Evolutionary conservation across 352 stramenopile species (phyloP).

Genomic region (Phytophthora ramorum): DNA sequence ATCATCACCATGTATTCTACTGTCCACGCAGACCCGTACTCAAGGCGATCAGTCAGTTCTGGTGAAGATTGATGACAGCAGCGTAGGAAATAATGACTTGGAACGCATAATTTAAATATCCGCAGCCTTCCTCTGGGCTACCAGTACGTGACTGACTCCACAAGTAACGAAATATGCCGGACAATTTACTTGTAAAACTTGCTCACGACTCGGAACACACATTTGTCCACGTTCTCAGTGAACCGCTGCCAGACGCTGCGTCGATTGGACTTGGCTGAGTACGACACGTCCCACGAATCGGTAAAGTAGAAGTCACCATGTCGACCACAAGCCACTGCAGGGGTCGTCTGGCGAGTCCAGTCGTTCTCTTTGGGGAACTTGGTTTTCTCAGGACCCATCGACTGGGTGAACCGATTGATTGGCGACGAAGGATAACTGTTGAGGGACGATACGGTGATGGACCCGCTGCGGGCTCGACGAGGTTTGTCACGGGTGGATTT

Average conservation of each 20-base stretch:
- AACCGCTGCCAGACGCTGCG: constrained; percentile 34
- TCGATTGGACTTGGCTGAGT: constrained; percentile 33
- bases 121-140: constrained; percentile 23
- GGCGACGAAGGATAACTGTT: constrained; percentile 16
- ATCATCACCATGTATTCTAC: too few relatives aligned
- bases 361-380: constrained; percentile 5
- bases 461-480: constrained; percentile 30
- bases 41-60: too few relatives aligned
- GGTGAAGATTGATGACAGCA: too few relatives aligned
- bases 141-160: background rate
- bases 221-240: constrained; percentile 37
- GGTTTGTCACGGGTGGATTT: constrained; percentile 12
- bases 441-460: constrained; percentile 26
- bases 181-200: constrained; percentile 41
- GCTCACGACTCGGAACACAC: constrained; percentile 33
- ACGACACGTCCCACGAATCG: constrained; percentile 15
- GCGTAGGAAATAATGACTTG: too few relatives aligned
- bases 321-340: constrained; percentile 18
- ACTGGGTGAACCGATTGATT: constrained; percentile 33
- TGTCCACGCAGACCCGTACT: too few relatives aligned
- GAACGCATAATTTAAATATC: constrained; percentile 18
- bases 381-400: constrained; percentile 19
- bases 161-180: background rate
- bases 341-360: constrained; percentile 25
- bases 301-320: constrained; percentile 12